Conservation (phyloP, 2,329 filamentous ascomycete species). For the Fusarium hainanense region DNA sequence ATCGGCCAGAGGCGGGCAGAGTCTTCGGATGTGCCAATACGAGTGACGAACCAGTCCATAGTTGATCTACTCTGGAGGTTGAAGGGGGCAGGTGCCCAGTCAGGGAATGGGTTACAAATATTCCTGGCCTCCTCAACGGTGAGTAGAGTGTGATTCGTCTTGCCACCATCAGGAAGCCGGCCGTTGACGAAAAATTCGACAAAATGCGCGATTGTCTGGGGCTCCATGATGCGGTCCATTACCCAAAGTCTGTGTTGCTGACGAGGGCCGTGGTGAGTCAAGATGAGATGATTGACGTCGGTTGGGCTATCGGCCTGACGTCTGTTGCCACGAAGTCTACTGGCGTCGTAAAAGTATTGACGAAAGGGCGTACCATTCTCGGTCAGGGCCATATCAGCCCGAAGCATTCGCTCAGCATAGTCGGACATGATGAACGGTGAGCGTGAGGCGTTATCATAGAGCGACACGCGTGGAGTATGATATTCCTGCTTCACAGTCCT, state of each 20-base stretch:
- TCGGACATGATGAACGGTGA: conserved; percentile 3
- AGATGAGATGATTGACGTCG: conserved; percentile 1
- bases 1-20: conserved; percentile 25
- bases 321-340: conserved; percentile 7
- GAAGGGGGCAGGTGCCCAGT: conserved; percentile 43
- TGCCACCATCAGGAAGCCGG: conserved; percentile 7
- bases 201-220: conserved; percentile 38
- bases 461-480: no score
- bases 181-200: conserved; percentile 31
- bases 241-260: conserved; percentile 32
- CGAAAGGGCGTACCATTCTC: conserved; percentile 7
- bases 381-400: conserved; percentile 15
- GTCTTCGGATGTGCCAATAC: conserved; percentile 42
- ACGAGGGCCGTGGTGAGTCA: background rate
- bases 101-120: conserved; percentile 22
- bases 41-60: conserved; percentile 8
- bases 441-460: background rate
- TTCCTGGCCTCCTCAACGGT: conserved; percentile 11
- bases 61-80: conserved; percentile 11
- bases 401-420: background rate
- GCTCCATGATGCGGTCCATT: conserved; percentile 40
- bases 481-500: background rate
- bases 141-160: conserved; percentile 16
- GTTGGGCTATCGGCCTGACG: conserved; percentile 1
- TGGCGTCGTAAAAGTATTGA: background rate